phyloP scores from a whole-genome alignment of 2,329 filamentous ascomycete species.

The Sporothrix variecibatus region DNA sequence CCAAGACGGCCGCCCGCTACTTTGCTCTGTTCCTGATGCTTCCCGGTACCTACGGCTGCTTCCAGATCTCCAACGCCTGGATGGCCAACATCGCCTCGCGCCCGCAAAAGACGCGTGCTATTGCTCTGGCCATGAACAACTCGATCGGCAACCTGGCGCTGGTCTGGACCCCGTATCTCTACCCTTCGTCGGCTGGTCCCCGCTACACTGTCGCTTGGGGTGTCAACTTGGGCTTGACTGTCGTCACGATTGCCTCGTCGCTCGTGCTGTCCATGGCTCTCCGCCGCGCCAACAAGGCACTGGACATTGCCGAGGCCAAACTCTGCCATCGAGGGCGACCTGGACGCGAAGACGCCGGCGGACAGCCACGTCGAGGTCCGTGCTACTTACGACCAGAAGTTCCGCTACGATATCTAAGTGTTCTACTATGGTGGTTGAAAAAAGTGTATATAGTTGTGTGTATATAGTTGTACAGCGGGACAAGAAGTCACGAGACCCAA shows the following conservation, averaged over 20 bases:
- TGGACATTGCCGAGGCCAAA: background rate
- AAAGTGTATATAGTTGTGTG: background rate
- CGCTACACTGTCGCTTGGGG: background rate
- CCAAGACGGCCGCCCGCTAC: constrained; percentile 1
- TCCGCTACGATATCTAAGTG: background rate
- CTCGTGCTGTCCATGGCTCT: background rate
- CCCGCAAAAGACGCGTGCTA: constrained; percentile 35
- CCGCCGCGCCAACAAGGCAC: background rate
- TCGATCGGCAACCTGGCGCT: constrained; percentile 35
- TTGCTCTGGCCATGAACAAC: constrained; percentile 36
- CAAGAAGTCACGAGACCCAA: background rate
- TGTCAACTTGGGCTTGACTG: background rate
- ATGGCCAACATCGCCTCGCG: constrained; percentile 36
- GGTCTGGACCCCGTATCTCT: constrained; percentile 32
- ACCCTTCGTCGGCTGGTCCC: background rate
- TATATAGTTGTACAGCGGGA: background rate
- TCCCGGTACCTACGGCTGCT: constrained; percentile 33
- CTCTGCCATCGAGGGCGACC: background rate
- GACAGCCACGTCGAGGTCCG: constrained; percentile 5
- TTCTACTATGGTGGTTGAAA: background rate
- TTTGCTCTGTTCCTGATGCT: constrained; percentile 13
- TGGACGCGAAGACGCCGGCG: background rate
- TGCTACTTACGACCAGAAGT: background rate
- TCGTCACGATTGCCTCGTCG: background rate
- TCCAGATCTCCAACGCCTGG: constrained; percentile 36